Evolutionary conservation across 2,329 filamentous ascomycete genomes (phyloP).

Genomic region (Madurella mycetomatis): DNA sequence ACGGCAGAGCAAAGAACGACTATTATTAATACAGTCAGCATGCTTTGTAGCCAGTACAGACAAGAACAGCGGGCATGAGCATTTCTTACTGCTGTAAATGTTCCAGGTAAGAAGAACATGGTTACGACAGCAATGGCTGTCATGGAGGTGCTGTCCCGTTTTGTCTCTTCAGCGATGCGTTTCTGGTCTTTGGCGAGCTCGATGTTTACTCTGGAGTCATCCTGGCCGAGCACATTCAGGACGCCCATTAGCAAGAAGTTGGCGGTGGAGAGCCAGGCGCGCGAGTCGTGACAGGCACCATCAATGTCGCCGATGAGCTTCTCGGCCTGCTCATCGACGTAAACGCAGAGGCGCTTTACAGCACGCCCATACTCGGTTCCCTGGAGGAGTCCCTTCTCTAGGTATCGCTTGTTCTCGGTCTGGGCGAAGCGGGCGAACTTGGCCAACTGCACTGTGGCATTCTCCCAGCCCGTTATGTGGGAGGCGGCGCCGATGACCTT

Average conservation of each 20-base stretch:
- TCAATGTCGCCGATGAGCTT: background rate
- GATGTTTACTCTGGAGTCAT: slow-evolving; percentile 6
- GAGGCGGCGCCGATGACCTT: slow-evolving; percentile 6
- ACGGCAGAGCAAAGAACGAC: background rate
- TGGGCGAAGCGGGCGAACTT: slow-evolving; percentile 5
- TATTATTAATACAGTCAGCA: background rate
- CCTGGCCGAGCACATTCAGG: slow-evolving; percentile 5
- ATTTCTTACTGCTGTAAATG: background rate
- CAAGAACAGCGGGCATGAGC: no score
- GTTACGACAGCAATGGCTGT: background rate
- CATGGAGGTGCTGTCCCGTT: slow-evolving; percentile 14
- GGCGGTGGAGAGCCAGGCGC: slow-evolving; percentile 7
- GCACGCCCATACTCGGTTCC: background rate
- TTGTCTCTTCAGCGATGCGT: slow-evolving; percentile 20
- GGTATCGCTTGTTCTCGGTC: slow-evolving; percentile 2
- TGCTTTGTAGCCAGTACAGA: no score
- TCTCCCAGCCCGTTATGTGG: slow-evolving; percentile 13
- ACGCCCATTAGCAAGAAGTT: slow-evolving; percentile 8
- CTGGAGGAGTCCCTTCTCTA: background rate
- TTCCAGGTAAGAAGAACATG: background rate
- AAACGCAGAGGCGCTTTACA: background rate
- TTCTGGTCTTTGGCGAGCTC: slow-evolving; percentile 6
- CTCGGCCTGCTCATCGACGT: background rate
- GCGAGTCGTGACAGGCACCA: background rate
- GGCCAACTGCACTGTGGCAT: slow-evolving; percentile 5